Conservation (phyloP, 768 basidiomycete species). For the Hortiboletus flavorubellus region DNA sequence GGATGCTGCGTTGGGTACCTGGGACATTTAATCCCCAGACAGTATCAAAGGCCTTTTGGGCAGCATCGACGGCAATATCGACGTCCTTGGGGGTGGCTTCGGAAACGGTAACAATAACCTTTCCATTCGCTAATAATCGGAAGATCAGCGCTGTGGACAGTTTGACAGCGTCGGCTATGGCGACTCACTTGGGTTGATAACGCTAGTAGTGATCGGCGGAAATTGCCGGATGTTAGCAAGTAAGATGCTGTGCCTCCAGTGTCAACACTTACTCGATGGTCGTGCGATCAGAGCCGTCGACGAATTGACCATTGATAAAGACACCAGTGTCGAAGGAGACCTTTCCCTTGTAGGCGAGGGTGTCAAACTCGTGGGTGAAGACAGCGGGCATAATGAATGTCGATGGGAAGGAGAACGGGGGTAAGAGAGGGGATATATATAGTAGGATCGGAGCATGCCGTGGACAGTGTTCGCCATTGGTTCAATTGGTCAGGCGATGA, state of each 20-base stretch:
- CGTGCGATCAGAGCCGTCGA: constrained; percentile 50
- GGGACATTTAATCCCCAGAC: constrained; percentile 65
- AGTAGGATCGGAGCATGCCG: constrained; percentile 10
- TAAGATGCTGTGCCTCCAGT: neutral
- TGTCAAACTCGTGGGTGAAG: constrained; percentile 51
- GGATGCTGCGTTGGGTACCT: constrained; percentile 48
- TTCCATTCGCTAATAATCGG: constrained; percentile 51
- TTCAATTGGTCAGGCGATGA: too few species aligned
- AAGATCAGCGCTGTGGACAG: too few species aligned
- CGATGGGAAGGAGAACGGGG: neutral
- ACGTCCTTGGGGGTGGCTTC: constrained; percentile 69
- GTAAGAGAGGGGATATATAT: constrained; percentile 15
- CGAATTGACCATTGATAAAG: constrained; percentile 69
- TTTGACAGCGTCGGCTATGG: too few species aligned
- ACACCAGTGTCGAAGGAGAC: constrained; percentile 59
- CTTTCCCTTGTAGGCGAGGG: constrained; percentile 54
- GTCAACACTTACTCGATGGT: constrained; percentile 64
- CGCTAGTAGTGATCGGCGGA: constrained; percentile 32
- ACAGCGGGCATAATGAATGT: constrained; percentile 37
- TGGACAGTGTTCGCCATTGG: too few species aligned
- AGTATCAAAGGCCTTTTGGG: constrained; percentile 57
- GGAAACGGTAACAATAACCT: constrained; percentile 50
- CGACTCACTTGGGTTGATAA: constrained; percentile 52
- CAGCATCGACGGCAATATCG: constrained; percentile 69
- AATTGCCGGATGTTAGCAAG: neutral